A percentile compares a stretch with the other conserved stretches of the same genome.
Evolutionary conservation across 1,284 basidiomycete genomes (phyloP).

Genomic region (Amylostereum areolatum): DNA sequence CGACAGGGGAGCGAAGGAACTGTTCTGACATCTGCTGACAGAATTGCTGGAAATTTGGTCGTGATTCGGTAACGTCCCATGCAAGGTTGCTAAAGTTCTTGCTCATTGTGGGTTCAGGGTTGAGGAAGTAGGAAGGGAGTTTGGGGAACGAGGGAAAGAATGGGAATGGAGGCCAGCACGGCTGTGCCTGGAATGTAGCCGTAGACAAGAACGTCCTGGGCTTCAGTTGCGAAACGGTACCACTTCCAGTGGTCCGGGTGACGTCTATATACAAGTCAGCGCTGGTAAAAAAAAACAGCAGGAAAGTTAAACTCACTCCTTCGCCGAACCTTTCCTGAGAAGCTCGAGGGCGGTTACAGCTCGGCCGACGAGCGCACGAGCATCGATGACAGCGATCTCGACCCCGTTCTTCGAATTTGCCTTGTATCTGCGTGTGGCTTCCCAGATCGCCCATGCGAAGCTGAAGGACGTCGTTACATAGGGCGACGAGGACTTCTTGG

Average conservation of each 20-base stretch:
- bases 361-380: conserved; percentile 45
- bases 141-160: conserved; percentile 54
- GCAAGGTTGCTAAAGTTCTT: conserved; percentile 39
- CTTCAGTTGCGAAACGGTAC: conserved; percentile 66
- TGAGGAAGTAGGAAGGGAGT: conserved; percentile 66
- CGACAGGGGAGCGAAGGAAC: conserved; percentile 48
- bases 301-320: conserved; percentile 40
- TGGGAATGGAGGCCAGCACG: conserved; percentile 62
- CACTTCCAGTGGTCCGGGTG: conserved; percentile 65
- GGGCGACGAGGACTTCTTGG: conserved; percentile 58
- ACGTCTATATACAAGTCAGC: conserved; percentile 34
- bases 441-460: conserved; percentile 76
- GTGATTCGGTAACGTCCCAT: conserved; percentile 56
- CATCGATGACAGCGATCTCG: conserved; percentile 73
- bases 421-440: conserved; percentile 67
- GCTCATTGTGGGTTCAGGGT: conserved; percentile 29
- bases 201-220: conserved; percentile 67
- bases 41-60: conserved; percentile 59
- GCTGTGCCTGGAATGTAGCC: conserved; percentile 60
- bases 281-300: conserved; percentile 3
- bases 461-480: conserved; percentile 73
- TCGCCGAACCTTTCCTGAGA: conserved; percentile 40
- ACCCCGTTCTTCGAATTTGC: conserved; percentile 64
- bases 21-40: conserved; percentile 60
- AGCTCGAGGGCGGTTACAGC: conserved; percentile 62